Evolutionary conservation across 441 rosid genomes (phyloP), one percentile per base, ranked within the genome.

Genomic region (Erodium texanum): DNA sequence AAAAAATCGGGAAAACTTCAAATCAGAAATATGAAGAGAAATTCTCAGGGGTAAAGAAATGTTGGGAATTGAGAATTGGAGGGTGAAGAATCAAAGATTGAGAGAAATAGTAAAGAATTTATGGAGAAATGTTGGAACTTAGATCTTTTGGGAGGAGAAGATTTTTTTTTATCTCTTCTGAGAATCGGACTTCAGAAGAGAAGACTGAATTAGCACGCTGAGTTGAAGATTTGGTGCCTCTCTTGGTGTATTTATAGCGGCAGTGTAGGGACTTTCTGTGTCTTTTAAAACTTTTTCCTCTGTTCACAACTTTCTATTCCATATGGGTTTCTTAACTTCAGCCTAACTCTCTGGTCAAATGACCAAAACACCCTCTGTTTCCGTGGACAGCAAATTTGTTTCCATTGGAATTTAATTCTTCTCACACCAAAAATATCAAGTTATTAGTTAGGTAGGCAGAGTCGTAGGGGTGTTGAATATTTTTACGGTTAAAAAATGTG

Each of bases 211-310:
- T 23, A 38, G 50, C 22, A 59, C 14, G 59, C 36, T 45, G 65
- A 69, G 73, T 10, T 62, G 11, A 8, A 14, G 54, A 41, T 48
- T 34, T 56, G 73, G 38, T 68, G 73, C 75, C 48, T 71, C 9
- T 20, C 67, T 32, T 63, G 64, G 69, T 16, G 64, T 76, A 83
- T 79, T 85, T 85, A 83, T 85, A 83, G 85, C 75, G 5, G 75
- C 48, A 71, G 64, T 1, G 59, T 32, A 52, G 7, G 59, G 0
- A 66, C 63, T 68, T 20, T 27, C 66, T 1, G 61, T 41, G 24
- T 1, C 29, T 22, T 7, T 5, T n/a, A 7, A 5, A 16, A 5
- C 4, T 5, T 63, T 64, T 70, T 15, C n/a, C 52, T 19, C 22
- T 70, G 58, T 69, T 62, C 36, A 34, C 52, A 41, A 3, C 61